Evolutionary conservation across 2,329 filamentous ascomycete genomes (phyloP).

Genomic region (Calycina marina): DNA sequence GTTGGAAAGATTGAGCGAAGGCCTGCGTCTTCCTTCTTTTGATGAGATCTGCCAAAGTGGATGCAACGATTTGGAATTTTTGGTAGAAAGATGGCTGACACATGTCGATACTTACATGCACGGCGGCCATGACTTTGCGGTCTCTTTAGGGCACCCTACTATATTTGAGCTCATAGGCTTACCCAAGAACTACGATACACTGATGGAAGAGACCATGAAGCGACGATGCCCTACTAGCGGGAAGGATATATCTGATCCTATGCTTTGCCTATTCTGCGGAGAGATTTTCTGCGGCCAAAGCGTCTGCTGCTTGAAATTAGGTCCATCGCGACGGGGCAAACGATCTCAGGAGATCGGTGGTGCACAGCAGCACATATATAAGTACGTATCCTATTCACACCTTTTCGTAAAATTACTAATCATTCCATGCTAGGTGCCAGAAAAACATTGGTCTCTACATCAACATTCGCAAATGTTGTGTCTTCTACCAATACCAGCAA

Average conservation of each 20-base stretch:
- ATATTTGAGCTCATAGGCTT: conserved; percentile 91
- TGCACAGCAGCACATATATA: conserved; percentile 78
- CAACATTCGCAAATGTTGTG: conserved; percentile 90
- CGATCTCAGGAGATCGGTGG: conserved; percentile 50
- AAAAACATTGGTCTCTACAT: conserved; percentile 85
- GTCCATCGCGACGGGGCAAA: conserved; percentile 22
- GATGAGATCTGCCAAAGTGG: conserved; percentile 48
- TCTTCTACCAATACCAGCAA: conserved; percentile 70
- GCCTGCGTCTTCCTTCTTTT: conserved; percentile 62
- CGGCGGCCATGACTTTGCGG: neutral
- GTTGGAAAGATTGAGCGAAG: conserved; percentile 64
- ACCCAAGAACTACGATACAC: conserved; percentile 77
- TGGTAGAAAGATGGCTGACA: conserved; percentile 53
- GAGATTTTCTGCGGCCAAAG: conserved; percentile 95
- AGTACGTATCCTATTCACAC: conserved; percentile 37
- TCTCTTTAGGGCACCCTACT: conserved; percentile 58
- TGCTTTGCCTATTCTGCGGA: conserved; percentile 86
- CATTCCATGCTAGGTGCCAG: conserved; percentile 50
- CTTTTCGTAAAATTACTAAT: neutral
- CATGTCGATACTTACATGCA: conserved; percentile 3
- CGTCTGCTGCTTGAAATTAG: conserved; percentile 67
- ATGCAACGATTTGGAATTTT: conserved; percentile 27
- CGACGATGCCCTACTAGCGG: conserved; percentile 76
- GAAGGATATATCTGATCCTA: conserved; percentile 81
- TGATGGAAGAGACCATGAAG: conserved; percentile 84